Percentiles rank a stretch among this genome's conserved stretches.
phyloP scores from a whole-genome alignment of 1,284 basidiomycete genomes.

The Moesziomyces aphidis region DNA sequence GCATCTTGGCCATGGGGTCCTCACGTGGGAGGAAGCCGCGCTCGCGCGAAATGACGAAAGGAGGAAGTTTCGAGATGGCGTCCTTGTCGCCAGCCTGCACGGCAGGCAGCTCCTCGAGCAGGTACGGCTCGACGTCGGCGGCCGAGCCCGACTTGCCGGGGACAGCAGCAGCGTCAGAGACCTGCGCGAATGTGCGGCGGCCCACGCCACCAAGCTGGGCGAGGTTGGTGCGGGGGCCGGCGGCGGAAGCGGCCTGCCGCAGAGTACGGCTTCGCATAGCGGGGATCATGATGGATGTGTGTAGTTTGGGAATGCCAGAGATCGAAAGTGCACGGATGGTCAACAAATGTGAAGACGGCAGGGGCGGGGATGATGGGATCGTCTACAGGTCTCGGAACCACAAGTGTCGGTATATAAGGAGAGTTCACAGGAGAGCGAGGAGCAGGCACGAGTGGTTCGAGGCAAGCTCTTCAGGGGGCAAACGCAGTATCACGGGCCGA shows the following conservation, averaged over 20 bases:
- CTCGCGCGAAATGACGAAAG: conserved; percentile 53
- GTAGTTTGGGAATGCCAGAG: too few species aligned
- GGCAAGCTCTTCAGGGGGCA: background rate
- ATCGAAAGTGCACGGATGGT: background rate
- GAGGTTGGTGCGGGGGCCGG: background rate
- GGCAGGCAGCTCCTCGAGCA: conserved; percentile 53
- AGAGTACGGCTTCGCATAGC: conserved; percentile 29
- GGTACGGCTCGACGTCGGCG: conserved; percentile 46
- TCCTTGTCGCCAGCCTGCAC: conserved; percentile 26
- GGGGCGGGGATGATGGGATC: background rate
- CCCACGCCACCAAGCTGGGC: background rate
- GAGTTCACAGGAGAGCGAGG: background rate
- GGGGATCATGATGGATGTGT: conserved; percentile 23
- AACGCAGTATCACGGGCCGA: background rate
- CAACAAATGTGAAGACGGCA: background rate
- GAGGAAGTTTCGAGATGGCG: conserved; percentile 47
- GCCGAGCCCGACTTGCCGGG: conserved; percentile 2
- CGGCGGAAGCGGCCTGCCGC: conserved; percentile 11
- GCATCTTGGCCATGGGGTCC: conserved; percentile 56
- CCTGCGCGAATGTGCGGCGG: conserved; percentile 37
- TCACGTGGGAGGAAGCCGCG: conserved; percentile 55
- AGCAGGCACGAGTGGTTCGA: background rate
- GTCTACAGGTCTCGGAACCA: background rate
- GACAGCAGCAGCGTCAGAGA: conserved; percentile 36
- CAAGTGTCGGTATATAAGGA: background rate